phyloP scores from a whole-genome alignment of 2,329 filamentous ascomycete species.

The Hypoxylon sp. region DNA sequence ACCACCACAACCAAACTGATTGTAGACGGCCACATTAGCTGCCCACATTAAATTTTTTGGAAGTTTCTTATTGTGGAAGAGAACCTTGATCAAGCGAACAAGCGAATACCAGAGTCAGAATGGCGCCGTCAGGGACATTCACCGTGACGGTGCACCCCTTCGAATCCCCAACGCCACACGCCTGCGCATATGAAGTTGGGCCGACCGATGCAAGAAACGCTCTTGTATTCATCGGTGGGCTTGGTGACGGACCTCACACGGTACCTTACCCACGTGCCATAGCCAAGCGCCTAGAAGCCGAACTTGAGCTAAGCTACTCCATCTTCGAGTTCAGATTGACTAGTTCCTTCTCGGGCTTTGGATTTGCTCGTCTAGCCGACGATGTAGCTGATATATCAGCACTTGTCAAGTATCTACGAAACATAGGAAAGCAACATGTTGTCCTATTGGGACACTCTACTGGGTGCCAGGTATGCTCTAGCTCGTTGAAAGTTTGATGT shows the following conservation, averaged over 20 bases:
- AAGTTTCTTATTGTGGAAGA: background rate
- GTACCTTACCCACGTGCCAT: conserved; percentile 69
- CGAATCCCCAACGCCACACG: conserved; percentile 58
- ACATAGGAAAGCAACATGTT: conserved; percentile 65
- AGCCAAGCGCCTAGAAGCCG: conserved; percentile 60
- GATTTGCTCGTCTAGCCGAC: conserved; percentile 64
- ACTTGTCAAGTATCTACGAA: conserved; percentile 68
- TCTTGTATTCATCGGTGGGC: conserved; percentile 78
- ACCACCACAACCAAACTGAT: background rate
- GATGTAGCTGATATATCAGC: conserved; percentile 69
- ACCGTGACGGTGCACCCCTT: conserved; percentile 64
- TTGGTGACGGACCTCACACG: conserved; percentile 78
- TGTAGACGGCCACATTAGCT: background rate
- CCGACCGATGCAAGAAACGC: conserved; percentile 65
- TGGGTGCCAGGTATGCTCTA: conserved; percentile 65
- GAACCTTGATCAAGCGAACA: background rate
- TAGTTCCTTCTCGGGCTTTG: conserved; percentile 69
- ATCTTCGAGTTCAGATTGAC: conserved; percentile 70
- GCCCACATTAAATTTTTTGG: background rate
- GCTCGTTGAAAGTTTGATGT: background rate
- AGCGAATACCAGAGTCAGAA: conserved; percentile 19
- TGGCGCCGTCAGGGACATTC: conserved; percentile 55
- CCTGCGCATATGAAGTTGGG: conserved; percentile 66
- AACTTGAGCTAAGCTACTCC: conserved; percentile 62
- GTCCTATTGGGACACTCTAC: conserved; percentile 73